Evolutionary conservation across 257 asterid species (phyloP).

Genomic region (Verbascum thapsus): DNA sequence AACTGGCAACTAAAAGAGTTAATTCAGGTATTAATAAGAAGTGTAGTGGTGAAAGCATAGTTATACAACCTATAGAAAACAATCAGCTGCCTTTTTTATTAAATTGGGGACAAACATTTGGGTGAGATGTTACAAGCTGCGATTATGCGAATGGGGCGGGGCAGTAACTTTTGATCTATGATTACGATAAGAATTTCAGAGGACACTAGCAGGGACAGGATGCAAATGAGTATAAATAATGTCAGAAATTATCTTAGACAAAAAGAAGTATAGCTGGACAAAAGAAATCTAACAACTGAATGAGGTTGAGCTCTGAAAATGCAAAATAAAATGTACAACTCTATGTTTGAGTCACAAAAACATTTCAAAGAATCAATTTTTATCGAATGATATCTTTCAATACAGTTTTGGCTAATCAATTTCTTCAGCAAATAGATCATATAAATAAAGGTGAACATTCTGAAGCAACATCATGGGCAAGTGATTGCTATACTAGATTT

Average conservation of each 20-base stretch:
- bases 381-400: too few relatives aligned
- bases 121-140: conserved; percentile 12
- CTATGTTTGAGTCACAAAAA: background rate
- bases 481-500: background rate
- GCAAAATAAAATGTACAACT: background rate
- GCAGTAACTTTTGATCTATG: background rate
- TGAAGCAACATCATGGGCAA: background rate
- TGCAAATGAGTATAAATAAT: background rate
- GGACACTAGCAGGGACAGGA: background rate
- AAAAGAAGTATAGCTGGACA: background rate
- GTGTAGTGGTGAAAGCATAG: conserved; percentile 13
- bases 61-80: conserved; percentile 7
- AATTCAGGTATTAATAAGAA: conserved; percentile 11
- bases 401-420: background rate
- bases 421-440: background rate
- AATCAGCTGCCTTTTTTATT: background rate
- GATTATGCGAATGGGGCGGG: background rate
- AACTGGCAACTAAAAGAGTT: conserved; percentile 5
- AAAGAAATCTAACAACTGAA: background rate
- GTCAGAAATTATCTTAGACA: background rate
- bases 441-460: background rate
- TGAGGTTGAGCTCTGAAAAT: background rate
- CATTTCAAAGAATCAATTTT: too few relatives aligned
- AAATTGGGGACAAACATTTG: conserved; percentile 3
- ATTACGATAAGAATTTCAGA: conserved; percentile 1